A percentile compares a stretch with the other conserved stretches of the same genome.
phyloP scores from a whole-genome alignment of 2,329 filamentous ascomycete species.

The Metarhizium guizhouense region DNA sequence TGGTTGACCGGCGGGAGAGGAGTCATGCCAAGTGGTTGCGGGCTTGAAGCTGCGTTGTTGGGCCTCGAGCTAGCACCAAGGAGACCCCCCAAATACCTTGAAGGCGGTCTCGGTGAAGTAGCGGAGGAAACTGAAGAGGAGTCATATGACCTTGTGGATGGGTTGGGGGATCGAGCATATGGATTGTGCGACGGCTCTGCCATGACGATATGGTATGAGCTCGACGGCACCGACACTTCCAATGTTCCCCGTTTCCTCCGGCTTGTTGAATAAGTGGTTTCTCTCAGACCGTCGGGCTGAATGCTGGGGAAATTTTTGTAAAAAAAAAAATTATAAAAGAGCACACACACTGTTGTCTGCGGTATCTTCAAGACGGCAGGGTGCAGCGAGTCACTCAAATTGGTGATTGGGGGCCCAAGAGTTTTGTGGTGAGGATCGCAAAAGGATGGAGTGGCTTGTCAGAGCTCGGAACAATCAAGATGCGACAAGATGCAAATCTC shows the following conservation, averaged over 20 bases:
- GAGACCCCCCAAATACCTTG: conserved; percentile 42
- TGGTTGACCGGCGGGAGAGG: conserved; percentile 38
- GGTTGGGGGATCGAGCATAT: conserved; percentile 53
- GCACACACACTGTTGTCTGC: background rate
- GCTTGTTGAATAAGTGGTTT: background rate
- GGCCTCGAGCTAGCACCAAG: conserved; percentile 44
- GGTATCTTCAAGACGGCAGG: background rate
- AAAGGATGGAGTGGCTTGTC: background rate
- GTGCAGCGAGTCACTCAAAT: conserved; percentile 1
- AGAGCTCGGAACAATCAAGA: conserved; percentile 3
- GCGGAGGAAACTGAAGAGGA: conserved; percentile 55
- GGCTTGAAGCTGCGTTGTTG: conserved; percentile 38
- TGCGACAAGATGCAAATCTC: conserved; percentile 11
- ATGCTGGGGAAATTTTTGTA: background rate
- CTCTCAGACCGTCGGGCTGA: background rate
- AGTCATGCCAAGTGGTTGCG: conserved; percentile 45
- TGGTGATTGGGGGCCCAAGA: background rate
- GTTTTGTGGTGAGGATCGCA: background rate
- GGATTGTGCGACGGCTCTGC: conserved; percentile 44
- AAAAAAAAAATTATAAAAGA: background rate
- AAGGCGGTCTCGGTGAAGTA: conserved; percentile 46
- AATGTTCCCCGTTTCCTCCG: background rate
- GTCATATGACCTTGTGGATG: conserved; percentile 53
- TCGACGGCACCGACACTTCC: background rate
- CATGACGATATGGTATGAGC: conserved; percentile 29